Conservation (phyloP, 106 monocot genomes). For the Xerophyta viscosa region DNA sequence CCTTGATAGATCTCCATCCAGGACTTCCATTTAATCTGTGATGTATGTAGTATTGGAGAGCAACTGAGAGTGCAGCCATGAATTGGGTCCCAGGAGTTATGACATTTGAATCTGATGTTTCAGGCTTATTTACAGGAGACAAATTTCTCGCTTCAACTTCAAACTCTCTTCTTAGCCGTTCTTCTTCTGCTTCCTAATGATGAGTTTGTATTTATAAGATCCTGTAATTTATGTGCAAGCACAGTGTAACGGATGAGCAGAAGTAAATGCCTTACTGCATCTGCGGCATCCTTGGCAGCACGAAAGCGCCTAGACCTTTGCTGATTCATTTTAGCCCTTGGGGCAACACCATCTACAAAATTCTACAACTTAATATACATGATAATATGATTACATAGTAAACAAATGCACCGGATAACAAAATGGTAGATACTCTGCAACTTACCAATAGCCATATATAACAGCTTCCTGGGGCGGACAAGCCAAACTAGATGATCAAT, state of each 20-base stretch:
- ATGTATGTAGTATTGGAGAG: constrained; percentile 89
- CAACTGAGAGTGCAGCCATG: constrained; percentile 76
- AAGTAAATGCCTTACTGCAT: constrained; percentile 38
- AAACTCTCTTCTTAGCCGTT: constrained; percentile 65
- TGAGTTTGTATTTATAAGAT: no score
- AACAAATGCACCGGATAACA: background rate
- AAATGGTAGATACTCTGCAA: background rate
- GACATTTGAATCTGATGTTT: constrained; percentile 86
- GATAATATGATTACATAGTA: background rate
- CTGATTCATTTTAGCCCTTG: constrained; percentile 96
- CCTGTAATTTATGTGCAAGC: no score
- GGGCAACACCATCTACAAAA: constrained; percentile 83
- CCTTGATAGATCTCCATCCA: constrained; percentile 84
- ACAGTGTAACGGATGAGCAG: background rate
- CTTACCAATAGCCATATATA: constrained; percentile 92
- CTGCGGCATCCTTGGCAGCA: constrained; percentile 87
- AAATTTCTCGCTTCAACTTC: constrained; percentile 47
- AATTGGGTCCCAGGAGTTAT: constrained; percentile 94
- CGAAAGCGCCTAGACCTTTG: constrained; percentile 80
- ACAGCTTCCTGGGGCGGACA: constrained; percentile 83
- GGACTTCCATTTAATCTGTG: constrained; percentile 42
- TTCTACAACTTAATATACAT: background rate
- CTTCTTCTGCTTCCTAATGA: constrained; percentile 63
- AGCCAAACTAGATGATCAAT: constrained; percentile 83
- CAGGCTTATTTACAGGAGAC: constrained; percentile 26